A percentile compares a stretch with the other conserved stretches of the same genome.
Evolutionary conservation across 1,284 basidiomycete species (phyloP).

Genomic region (Irpex sp.): DNA sequence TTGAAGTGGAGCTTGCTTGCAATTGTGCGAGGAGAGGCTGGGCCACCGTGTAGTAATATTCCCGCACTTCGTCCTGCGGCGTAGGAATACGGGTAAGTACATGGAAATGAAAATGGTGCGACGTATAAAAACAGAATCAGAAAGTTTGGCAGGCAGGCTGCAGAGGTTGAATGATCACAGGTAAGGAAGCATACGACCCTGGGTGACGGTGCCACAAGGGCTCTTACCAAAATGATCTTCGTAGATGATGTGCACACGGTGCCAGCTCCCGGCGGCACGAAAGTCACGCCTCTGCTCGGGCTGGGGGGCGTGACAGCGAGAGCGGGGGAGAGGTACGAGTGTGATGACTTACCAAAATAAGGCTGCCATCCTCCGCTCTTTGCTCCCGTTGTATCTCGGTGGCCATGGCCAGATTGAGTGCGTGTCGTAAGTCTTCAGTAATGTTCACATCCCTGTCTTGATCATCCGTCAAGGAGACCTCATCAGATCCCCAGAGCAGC

Average conservation of each 20-base stretch:
- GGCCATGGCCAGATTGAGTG: slow-evolving; percentile 20
- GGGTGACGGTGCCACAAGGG: background rate
- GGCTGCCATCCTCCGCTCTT: slow-evolving; percentile 15
- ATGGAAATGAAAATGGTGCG: background rate
- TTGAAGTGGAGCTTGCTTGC: slow-evolving; percentile 6
- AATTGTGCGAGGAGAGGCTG: slow-evolving; percentile 30
- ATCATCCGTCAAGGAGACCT: slow-evolving; percentile 16
- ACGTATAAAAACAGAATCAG: slow-evolving; percentile 10
- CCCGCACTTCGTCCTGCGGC: slow-evolving; percentile 41
- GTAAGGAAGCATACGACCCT: background rate
- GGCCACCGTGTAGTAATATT: slow-evolving; percentile 44
- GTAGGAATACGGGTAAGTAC: slow-evolving; percentile 8
- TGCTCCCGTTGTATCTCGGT: slow-evolving; percentile 25
- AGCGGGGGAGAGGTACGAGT: background rate
- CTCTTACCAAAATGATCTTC: background rate
- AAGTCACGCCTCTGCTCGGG: background rate
- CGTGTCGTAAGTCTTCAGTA: slow-evolving; percentile 8
- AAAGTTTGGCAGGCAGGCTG: background rate
- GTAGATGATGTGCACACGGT: background rate
- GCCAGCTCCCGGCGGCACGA: background rate
- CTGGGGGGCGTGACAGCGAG: background rate
- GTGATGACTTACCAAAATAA: slow-evolving; percentile 16
- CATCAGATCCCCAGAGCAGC: slow-evolving; percentile 52
- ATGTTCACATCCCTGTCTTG: slow-evolving; percentile 16
- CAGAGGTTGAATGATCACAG: background rate